A percentile compares a stretch with the other conserved stretches of the same genome.
phyloP scores from a whole-genome alignment of 176 grass and related monocot genomes.

The Avena insularis region DNA sequence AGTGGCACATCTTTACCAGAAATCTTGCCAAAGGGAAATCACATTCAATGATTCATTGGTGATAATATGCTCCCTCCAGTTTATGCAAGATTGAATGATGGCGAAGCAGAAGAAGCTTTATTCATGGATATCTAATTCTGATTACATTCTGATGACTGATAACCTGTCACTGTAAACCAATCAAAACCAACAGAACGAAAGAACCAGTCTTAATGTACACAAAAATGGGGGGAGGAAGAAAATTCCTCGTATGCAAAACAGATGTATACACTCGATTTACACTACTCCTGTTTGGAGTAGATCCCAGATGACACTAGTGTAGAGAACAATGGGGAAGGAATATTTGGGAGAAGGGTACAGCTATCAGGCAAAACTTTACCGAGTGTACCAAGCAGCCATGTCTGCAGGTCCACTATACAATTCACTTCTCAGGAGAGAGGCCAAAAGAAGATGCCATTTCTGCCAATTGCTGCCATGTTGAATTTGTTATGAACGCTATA shows the following conservation, averaged over 20 bases:
- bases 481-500: conserved; percentile 73
- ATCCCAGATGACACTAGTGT: conserved; percentile 36
- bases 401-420: conserved; percentile 36
- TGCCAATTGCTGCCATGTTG: conserved; percentile 64
- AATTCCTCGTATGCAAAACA: conserved; percentile 46
- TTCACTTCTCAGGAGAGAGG: conserved; percentile 45
- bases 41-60: background rate
- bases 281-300: conserved; percentile 23
- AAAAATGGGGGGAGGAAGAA: conserved; percentile 45
- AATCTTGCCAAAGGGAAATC: background rate
- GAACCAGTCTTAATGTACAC: conserved; percentile 57
- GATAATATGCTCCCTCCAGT: background rate
- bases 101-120: conserved; percentile 24
- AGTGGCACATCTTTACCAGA: conserved; percentile 8
- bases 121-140: conserved; percentile 33
- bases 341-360: conserved; percentile 2
- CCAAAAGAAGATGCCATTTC: conserved; percentile 67
- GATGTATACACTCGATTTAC: conserved; percentile 40
- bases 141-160: conserved; percentile 49
- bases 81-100: background rate
- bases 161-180: conserved; percentile 25
- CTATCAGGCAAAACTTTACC: conserved; percentile 23
- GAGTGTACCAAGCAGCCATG: conserved; percentile 13
- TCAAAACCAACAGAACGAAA: conserved; percentile 45
- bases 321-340: conserved; percentile 12